These are phyloP conservation scores for Butyriboletus loyo DNA, from an alignment of 768 basidiomycete species.

Conservation along the genomic window DNA sequence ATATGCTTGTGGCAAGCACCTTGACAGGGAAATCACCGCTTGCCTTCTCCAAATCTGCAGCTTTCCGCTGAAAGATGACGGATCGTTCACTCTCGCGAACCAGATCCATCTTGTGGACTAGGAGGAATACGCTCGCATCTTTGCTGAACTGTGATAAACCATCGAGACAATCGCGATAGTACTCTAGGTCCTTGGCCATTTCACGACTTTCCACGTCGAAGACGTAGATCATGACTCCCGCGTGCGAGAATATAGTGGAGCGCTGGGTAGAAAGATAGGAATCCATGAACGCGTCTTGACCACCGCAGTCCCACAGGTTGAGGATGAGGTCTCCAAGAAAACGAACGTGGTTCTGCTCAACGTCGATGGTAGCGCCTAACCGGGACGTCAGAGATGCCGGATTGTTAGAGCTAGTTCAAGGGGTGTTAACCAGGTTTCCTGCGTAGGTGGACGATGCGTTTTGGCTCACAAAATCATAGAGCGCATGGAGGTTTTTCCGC, in stretches of 20 bases:
- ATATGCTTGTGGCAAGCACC: slow-evolving; percentile 93
- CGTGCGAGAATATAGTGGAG: slow-evolving; percentile 93
- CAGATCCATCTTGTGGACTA: slow-evolving; percentile 98
- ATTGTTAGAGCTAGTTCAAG: slow-evolving; percentile 74
- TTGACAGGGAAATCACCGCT: slow-evolving; percentile 60
- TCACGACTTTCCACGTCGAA: slow-evolving; percentile 92
- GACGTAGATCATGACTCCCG: slow-evolving; percentile 97
- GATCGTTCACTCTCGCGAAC: slow-evolving; percentile 57
- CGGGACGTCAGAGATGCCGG: slow-evolving; percentile 88
- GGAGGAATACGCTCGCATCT: slow-evolving; percentile 81
- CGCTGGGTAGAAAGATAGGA: slow-evolving; percentile 91
- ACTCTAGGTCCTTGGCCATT: slow-evolving; percentile 81
- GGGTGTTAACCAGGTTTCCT: slow-evolving; percentile 3
- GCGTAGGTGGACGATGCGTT: background rate
- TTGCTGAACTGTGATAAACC: slow-evolving; percentile 76
- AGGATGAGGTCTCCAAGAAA: slow-evolving; percentile 95
- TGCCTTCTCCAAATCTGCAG: slow-evolving; percentile 65
- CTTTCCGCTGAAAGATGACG: slow-evolving; percentile 66
- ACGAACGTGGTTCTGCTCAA: slow-evolving; percentile 95
- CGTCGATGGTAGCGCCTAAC: slow-evolving; percentile 95
- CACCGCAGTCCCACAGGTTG: slow-evolving; percentile 98
- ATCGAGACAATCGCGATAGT: slow-evolving; percentile 88
- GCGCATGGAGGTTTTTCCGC: slow-evolving; percentile 96
- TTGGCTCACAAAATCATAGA: slow-evolving; percentile 92
- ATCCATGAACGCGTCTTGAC: slow-evolving; percentile 98